Evolutionary conservation across 805 yeast genomes (phyloP).

Genomic region (Saccharomycopsis amapae): DNA sequence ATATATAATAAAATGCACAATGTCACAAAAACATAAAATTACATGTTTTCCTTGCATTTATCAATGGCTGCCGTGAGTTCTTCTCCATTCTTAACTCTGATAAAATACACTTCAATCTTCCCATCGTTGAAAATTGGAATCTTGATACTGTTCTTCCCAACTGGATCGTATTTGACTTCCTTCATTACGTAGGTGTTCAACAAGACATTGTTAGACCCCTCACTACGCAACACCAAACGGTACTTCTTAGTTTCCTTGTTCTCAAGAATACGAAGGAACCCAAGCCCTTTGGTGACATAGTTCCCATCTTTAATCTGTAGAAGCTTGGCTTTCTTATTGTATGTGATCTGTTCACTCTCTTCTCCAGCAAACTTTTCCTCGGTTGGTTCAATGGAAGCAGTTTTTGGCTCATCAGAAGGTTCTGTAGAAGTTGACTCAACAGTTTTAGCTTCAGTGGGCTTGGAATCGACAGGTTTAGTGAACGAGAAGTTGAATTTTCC

Average conservation of each 20-base stretch:
- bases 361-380: conserved; percentile 20
- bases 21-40: too few species aligned
- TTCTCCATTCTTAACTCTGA: conserved; percentile 19
- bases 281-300: conserved; percentile 17
- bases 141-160: conserved; percentile 13
- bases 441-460: neutral
- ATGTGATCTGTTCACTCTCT: conserved; percentile 19
- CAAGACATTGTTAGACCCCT: conserved; percentile 17
- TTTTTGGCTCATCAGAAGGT: neutral
- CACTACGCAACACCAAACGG: conserved; percentile 19
- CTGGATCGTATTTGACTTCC: conserved; percentile 13
- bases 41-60: conserved; percentile 4
- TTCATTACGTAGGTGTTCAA: conserved; percentile 19
- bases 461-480: neutral
- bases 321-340: conserved; percentile 6
- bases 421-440: neutral
- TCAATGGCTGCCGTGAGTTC: conserved; percentile 14
- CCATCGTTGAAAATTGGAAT: conserved; percentile 19
- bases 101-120: conserved; percentile 12
- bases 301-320: conserved; percentile 7
- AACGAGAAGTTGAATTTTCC: neutral
- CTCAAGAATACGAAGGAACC: conserved; percentile 14
- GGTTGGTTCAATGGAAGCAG: neutral
- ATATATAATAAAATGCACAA: too few species aligned
- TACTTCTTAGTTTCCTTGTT: conserved; percentile 13